phyloP scores from a whole-genome alignment of 1,284 basidiomycete genomes.

The Paramarasmius palmivorus region DNA sequence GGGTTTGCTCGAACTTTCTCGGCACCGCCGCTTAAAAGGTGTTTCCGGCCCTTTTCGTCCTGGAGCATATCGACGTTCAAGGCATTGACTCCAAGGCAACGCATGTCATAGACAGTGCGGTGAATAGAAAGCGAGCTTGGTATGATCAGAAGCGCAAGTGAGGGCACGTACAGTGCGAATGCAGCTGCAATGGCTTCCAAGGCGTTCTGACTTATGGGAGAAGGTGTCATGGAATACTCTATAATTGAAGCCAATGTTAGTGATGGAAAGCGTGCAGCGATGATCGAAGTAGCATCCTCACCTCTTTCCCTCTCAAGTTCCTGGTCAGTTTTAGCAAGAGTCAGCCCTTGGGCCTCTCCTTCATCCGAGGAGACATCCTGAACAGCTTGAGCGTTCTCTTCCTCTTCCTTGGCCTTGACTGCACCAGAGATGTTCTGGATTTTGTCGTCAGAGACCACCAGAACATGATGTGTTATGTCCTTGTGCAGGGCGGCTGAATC shows the following conservation, averaged over 20 bases:
- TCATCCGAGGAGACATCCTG: slow-evolving; percentile 15
- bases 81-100: slow-evolving; percentile 67
- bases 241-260: slow-evolving; percentile 17
- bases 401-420: slow-evolving; percentile 14
- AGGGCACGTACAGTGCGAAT: slow-evolving; percentile 73
- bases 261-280: not conserved
- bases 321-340: not conserved
- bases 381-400: slow-evolving; percentile 14
- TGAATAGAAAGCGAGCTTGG: slow-evolving; percentile 59
- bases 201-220: slow-evolving; percentile 52
- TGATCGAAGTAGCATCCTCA: not conserved
- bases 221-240: slow-evolving; percentile 47
- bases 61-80: slow-evolving; percentile 54
- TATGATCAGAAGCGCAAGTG: slow-evolving; percentile 64
- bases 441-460: slow-evolving; percentile 57
- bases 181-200: slow-evolving; percentile 69
- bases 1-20: slow-evolving; percentile 47
- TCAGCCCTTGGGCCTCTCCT: not conserved
- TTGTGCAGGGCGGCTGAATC: slow-evolving; percentile 14
- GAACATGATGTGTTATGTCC: slow-evolving; percentile 55
- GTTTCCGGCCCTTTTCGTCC: slow-evolving; percentile 39
- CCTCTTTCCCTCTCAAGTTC: slow-evolving; percentile 2
- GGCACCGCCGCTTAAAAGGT: slow-evolving; percentile 37
- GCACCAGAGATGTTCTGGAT: slow-evolving; percentile 53
- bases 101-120: slow-evolving; percentile 63